Evolutionary conservation across 805 yeast species (phyloP).

Genomic region (Torulaspora quercuum): DNA sequence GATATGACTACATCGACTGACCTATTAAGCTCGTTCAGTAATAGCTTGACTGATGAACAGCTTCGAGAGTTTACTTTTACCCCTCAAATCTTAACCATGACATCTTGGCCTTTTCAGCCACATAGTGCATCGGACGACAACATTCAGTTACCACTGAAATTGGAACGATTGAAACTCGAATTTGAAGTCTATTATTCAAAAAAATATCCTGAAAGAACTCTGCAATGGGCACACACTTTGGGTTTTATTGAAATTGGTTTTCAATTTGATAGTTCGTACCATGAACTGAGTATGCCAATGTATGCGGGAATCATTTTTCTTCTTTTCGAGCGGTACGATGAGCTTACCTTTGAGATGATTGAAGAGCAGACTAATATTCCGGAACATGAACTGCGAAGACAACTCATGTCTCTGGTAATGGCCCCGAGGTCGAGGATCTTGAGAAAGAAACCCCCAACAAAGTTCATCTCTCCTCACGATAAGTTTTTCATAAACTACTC

Average conservation of each 20-base stretch:
- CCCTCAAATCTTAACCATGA: slow-evolving; percentile 55
- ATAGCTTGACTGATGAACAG: slow-evolving; percentile 15
- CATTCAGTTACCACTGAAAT: slow-evolving; percentile 42
- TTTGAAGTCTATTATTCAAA: slow-evolving; percentile 52
- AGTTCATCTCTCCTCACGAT: slow-evolving; percentile 62
- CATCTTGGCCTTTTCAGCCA: slow-evolving; percentile 62
- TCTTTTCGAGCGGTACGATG: slow-evolving; percentile 59
- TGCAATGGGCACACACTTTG: slow-evolving; percentile 77
- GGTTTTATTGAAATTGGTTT: slow-evolving; percentile 80
- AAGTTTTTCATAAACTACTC: slow-evolving; percentile 61
- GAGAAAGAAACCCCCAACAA: slow-evolving; percentile 69
- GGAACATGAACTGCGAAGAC: slow-evolving; percentile 65
- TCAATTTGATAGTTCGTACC: slow-evolving; percentile 62
- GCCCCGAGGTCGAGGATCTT: slow-evolving; percentile 79
- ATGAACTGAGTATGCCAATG: slow-evolving; percentile 77
- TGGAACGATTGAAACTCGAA: slow-evolving; percentile 41
- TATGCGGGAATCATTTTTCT: slow-evolving; percentile 75
- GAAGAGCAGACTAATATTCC: slow-evolving; percentile 67
- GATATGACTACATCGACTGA: slow-evolving; percentile 65
- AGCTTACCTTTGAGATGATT: slow-evolving; percentile 60
- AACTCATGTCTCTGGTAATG: slow-evolving; percentile 77
- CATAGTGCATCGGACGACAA: slow-evolving; percentile 25
- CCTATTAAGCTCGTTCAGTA: slow-evolving; percentile 13
- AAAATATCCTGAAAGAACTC: slow-evolving; percentile 54
- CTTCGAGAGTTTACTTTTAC: slow-evolving; percentile 40